A percentile compares a stretch with the other conserved stretches of the same genome.
These are phyloP conservation scores for Sphagnurus paluster DNA, from an alignment of 1,284 basidiomycete species.

Conservation along the genomic window DNA sequence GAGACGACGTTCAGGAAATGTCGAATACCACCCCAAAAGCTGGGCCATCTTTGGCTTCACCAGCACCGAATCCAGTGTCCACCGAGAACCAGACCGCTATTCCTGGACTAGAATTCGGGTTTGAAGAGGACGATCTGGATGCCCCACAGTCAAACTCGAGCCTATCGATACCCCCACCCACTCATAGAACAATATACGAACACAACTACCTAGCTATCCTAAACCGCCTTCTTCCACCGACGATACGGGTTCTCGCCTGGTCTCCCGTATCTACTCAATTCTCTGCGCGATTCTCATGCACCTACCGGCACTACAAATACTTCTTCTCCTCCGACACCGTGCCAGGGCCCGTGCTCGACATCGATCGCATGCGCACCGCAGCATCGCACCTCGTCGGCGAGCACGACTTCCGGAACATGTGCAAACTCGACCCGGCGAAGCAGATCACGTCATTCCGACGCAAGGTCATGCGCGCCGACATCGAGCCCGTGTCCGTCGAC, in stretches of 20 bases:
- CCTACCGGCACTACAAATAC: slow-evolving; percentile 95
- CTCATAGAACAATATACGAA: slow-evolving; percentile 44
- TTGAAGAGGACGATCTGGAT: slow-evolving; percentile 17
- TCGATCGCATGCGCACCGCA: slow-evolving; percentile 77
- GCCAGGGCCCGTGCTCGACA: slow-evolving; percentile 54
- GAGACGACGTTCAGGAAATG: background rate
- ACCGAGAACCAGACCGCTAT: slow-evolving; percentile 14
- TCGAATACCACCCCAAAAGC: background rate
- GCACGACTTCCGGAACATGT: slow-evolving; percentile 96
- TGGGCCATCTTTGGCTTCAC: background rate
- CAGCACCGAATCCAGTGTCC: slow-evolving; percentile 3
- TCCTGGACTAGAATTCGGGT: slow-evolving; percentile 32
- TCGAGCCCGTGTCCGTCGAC: slow-evolving; percentile 42
- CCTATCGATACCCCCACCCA: slow-evolving; percentile 22
- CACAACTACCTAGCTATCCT: slow-evolving; percentile 81
- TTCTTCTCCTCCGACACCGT: slow-evolving; percentile 67
- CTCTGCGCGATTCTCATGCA: slow-evolving; percentile 89
- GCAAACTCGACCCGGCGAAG: slow-evolving; percentile 93
- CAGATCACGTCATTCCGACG: slow-evolving; percentile 84
- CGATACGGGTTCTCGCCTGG: slow-evolving; percentile 95
- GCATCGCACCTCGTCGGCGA: slow-evolving; percentile 78
- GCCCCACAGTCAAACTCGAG: slow-evolving; percentile 28
- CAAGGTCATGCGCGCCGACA: slow-evolving; percentile 64
- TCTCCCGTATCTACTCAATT: slow-evolving; percentile 84
- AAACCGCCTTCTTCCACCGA: slow-evolving; percentile 88